Base-by-base conservation (phyloP, 1,284 basidiomycete genomes). In the Boletellus sp. region DNA sequence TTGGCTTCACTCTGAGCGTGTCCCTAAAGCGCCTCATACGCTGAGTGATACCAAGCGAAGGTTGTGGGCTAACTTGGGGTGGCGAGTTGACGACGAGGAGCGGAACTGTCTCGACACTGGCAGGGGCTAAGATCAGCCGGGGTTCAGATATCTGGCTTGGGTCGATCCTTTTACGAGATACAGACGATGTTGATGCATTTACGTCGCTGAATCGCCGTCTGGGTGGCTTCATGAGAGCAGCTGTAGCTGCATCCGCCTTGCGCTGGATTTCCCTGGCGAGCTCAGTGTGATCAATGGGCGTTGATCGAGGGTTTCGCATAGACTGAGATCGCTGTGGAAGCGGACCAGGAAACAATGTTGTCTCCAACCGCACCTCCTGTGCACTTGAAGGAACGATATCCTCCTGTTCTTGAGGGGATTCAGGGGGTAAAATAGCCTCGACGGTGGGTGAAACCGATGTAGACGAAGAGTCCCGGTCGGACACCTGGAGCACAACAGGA, bases 91-190 rank as follows among this genome's bases (percentile, higher is more conserved):
- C 53, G 4, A 73, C 70, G 29, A 74, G 79, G 38, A 86, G 67
- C 17, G 87, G 83, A 46, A 90, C 77, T 3, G 83, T 79, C 56
- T 88, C 84, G 20, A 90, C 79, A 53, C 82, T 87, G 4, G 84
- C 82, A 2, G 88, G 82, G 0, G 84, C 78, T 22, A 84, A 87
- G 4, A 91, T 73, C 13, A 90, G 71, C 17, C 72, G 79, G 5
- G 87, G 87, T 22, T 74, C 80, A 4, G 85, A 87, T 48, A 91
- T 91, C 61, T 87, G 80, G 52, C 77, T 78, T 17, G 80, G 74
- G 58, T 76, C 79, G 53, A 91, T 78, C 38, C 78, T 78, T 63
- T 78, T 85, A 46, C 82, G 75, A 36, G 73, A 64, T 25, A 76
- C 62, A 11, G 77, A 73, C 30, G 67, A 45, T n/a, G 63, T 54